These are phyloP conservation scores for Talaromyces sp. DNA, from an alignment of 2,329 filamentous ascomycete genomes.

Conservation along the genomic window DNA sequence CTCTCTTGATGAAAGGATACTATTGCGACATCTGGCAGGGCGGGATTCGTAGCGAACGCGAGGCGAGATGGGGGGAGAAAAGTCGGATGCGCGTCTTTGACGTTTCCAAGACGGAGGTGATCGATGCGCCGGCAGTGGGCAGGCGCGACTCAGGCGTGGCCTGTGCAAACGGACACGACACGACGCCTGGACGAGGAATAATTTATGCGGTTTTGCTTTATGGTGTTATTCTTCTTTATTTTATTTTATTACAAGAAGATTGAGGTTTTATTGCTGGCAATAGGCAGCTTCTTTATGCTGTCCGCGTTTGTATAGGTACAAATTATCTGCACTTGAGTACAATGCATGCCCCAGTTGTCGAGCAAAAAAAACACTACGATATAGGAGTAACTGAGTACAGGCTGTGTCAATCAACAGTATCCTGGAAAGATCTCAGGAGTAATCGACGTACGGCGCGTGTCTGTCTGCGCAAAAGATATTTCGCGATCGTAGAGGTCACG, in stretches of 20 bases:
- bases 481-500: neutral
- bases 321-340: neutral
- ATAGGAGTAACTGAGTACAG: neutral
- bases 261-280: neutral
- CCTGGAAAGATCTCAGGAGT: no score
- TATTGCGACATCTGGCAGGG: conserved; percentile 5
- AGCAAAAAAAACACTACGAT: neutral
- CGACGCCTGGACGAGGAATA: neutral
- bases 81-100: conserved; percentile 8
- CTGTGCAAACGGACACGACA: neutral
- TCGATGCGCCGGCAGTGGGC: neutral
- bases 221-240: neutral
- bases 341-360: neutral
- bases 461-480: neutral
- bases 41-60: neutral
- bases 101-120: neutral
- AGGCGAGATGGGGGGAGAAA: neutral
- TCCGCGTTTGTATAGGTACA: neutral
- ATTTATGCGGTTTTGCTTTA: neutral
- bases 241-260: neutral
- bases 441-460: neutral
- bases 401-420: neutral
- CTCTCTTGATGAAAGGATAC: neutral
- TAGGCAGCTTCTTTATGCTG: neutral
- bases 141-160: neutral